Base-by-base conservation (phyloP, 306 rosid species). In the Prunus mongolica region DNA sequence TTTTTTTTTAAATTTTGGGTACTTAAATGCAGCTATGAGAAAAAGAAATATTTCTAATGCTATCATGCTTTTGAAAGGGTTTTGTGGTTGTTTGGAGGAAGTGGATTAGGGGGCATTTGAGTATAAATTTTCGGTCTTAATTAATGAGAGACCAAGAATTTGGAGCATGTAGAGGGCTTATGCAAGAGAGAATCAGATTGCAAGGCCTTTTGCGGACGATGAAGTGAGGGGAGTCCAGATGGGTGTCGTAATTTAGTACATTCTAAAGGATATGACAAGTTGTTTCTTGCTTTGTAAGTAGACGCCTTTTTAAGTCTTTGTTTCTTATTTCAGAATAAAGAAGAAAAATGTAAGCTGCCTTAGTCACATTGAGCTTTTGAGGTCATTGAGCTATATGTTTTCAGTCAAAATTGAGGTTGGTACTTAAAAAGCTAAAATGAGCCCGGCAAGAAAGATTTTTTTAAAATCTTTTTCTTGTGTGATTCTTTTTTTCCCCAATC, bases 51-150 rank as follows among this genome's bases (percentile, higher is more conserved):
- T 1, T 34, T 34, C 41, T 34, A 34, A 34, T 34, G 41, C 41
- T 5, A 34, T 34, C 41, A 5, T 34, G 41, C 2, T 34, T 34
- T 34, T 34, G 41, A 34, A 34, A 34, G 41, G 38, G 41, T 34
- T 34, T 34, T 34, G 41, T 34, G 41, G 41, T 34, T 34, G 8
- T 34, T 34, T 34, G 41, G 41, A 34, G 98, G 93, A 64, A 95
- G 98, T 73, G 82, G 87, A 15, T 49, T 11, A 49, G 52, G 38
- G 38, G 41, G 41, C 38, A 32, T 32, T 32, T 32, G 41, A 34
- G 41, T 34, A 5, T 34, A 34, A 34, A 34, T 34, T 34, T 34
- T 0, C 7, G 1, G 41, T 34, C 41, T 34, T 34, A 34, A 34
- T 34, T 34, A 34, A 5, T 34, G 41, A 7, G 41, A 34, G 41